Evolutionary conservation across 768 basidiomycete species (phyloP), one percentile per base, ranked within the genome.

Genomic region (Harrya chromipes): DNA sequence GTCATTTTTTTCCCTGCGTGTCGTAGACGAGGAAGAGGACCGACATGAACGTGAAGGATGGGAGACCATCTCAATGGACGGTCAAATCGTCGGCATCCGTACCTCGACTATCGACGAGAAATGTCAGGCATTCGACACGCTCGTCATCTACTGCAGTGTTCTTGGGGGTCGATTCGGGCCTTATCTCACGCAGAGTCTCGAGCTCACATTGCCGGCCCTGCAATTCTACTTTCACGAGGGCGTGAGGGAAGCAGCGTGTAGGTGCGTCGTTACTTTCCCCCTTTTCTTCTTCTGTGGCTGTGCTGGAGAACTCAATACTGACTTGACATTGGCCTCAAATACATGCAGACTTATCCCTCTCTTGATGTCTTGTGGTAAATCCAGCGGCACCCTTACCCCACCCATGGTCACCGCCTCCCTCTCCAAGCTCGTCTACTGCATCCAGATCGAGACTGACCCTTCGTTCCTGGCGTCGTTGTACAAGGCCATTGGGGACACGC

Each of bases 91-190:
- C 21, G 87, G 85, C 2, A 87, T 92, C 54, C 79, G 85, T 47
- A 92, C 89, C 3, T 83, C 87, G 0, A 80, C 81, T 1, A 82
- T 93, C 58, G 90, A 92, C 61, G 89, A 93, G 57, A 92, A 92
- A 60, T 89, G 88, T 49, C 86, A 89, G 60, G 90, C 90, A 3
- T 90, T 91, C 56, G 87, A 90, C 60, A 90, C 87, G n/a, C 74
- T 92, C 7, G 81, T 90, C 13, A 85, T 90, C 19, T 87, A 90
- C 61, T 84, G 82, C 54, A 84, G 82, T 36, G 82, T 84, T 5
- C 75, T 92, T 0, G 79, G 80, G 0, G 70, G 77, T 1, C 72
- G 76, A 3, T 90, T 90, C 57, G 83, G 81, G 1, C 87, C 88
- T 0, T 92, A 88, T 59, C 70, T 92, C 2, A 63, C 80, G 21